These are phyloP conservation scores for Colletotrichum scovillei DNA, from an alignment of 2,329 filamentous ascomycete species.

Conservation along the genomic window DNA sequence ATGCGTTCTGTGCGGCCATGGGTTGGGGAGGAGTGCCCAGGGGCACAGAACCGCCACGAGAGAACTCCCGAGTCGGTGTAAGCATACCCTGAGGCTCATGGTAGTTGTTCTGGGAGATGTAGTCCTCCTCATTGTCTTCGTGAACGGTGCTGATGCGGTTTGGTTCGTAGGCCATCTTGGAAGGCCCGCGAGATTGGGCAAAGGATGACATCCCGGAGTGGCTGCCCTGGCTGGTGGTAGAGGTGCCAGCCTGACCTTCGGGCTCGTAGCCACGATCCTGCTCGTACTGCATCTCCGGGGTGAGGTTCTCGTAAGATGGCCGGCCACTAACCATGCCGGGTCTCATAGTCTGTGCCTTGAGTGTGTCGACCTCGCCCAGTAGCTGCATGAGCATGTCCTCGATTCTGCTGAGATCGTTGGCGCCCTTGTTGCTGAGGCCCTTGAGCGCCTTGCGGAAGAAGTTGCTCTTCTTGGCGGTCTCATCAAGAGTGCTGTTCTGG, in stretches of 20 bases:
- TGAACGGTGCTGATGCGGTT: conserved; percentile 89
- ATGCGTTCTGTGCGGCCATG: conserved; percentile 49
- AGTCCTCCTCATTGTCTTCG: conserved; percentile 83
- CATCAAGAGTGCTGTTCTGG: conserved; percentile 65
- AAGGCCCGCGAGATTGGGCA: conserved; percentile 60
- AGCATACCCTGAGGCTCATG: conserved; percentile 50
- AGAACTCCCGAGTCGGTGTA: conserved; percentile 65
- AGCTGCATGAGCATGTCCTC: conserved; percentile 94
- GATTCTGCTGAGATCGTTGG: conserved; percentile 88
- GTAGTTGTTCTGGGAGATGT: conserved; percentile 64
- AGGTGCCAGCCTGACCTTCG: conserved; percentile 81
- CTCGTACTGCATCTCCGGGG: conserved; percentile 71
- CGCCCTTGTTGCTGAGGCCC: conserved; percentile 87
- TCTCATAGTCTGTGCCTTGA: conserved; percentile 71
- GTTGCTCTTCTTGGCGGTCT: conserved; percentile 85
- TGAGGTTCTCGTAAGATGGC: conserved; percentile 76
- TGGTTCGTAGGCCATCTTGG: conserved; percentile 59
- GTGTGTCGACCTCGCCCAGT: conserved; percentile 88
- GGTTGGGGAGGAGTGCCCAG: conserved; percentile 70
- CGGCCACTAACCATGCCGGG: conserved; percentile 59
- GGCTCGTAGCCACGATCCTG: conserved; percentile 84
- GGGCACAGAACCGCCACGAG: conserved; percentile 65
- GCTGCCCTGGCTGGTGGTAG: conserved; percentile 73
- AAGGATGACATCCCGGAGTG: conserved; percentile 82
- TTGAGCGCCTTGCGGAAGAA: conserved; percentile 96